These are phyloP conservation scores for Wickerhamiella kurtzmanii DNA, from an alignment of 805 yeast genomes.

Conservation along the genomic window DNA sequence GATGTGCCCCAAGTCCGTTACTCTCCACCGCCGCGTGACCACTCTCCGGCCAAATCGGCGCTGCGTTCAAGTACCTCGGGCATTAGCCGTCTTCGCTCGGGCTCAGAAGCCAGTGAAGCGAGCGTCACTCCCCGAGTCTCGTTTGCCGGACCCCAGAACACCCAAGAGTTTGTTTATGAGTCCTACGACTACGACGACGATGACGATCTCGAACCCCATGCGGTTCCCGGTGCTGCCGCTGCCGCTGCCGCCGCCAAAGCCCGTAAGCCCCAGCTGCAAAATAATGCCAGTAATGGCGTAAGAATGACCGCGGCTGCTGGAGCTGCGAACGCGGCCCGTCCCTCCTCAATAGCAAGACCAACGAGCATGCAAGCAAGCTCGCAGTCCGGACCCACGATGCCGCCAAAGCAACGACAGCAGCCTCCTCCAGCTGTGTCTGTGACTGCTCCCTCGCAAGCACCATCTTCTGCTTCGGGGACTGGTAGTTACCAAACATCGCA, in stretches of 20 bases:
- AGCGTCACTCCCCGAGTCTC: conserved; percentile 3
- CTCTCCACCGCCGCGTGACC: conserved; percentile 15
- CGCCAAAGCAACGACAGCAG: no score
- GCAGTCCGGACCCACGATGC: no score
- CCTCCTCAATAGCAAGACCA: no score
- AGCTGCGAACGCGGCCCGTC: conserved; percentile 2
- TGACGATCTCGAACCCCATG: conserved; percentile 4
- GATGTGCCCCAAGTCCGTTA: not conserved
- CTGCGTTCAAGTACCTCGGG: conserved; percentile 14
- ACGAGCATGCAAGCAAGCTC: no score
- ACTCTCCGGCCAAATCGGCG: conserved; percentile 26
- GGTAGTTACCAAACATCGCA: no score
- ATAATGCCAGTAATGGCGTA: not conserved
- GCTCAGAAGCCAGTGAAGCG: not conserved
- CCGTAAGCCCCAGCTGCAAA: not conserved
- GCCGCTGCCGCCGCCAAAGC: conserved; percentile 12
- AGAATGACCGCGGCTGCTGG: not conserved
- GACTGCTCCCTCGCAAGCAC: no score
- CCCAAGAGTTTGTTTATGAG: conserved; percentile 18
- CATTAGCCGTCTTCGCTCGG: not conserved
- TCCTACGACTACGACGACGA: conserved; percentile 16
- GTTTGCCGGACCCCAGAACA: conserved; percentile 5
- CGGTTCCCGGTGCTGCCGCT: conserved; percentile 8
- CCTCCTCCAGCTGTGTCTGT: no score
- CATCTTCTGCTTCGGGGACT: no score